These are phyloP conservation scores for Ceratorhiza oryzae-sativae DNA, from an alignment of 1,284 basidiomycete species.

Conservation along the genomic window DNA sequence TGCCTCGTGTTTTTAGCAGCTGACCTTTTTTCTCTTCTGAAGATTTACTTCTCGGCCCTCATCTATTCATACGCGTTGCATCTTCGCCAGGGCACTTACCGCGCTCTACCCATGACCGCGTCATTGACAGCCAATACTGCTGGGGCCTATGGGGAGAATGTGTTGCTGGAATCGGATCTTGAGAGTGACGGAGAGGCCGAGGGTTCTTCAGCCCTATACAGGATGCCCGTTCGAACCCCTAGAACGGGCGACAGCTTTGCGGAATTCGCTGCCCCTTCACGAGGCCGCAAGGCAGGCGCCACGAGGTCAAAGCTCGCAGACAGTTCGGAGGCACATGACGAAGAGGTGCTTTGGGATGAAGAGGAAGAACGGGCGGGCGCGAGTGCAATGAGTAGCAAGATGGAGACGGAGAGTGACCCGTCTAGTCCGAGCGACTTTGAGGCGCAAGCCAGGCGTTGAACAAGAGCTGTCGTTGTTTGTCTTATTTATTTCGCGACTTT, in stretches of 20 bases:
- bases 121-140: conserved; percentile 41
- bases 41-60: conserved; percentile 92
- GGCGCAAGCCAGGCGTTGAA: conserved; percentile 1
- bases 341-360: conserved; percentile 42
- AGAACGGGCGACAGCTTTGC: conserved; percentile 35
- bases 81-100: conserved; percentile 90
- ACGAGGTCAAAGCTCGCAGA: conserved; percentile 38
- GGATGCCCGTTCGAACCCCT: conserved; percentile 31
- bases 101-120: conserved; percentile 70
- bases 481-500: conserved; percentile 5
- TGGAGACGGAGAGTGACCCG: conserved; percentile 35
- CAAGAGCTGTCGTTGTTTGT: conserved; percentile 3
- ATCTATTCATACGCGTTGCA: conserved; percentile 95
- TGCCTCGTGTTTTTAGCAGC: not conserved
- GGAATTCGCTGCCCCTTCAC: conserved; percentile 42
- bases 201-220: conserved; percentile 41
- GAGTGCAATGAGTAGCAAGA: conserved; percentile 36
- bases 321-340: conserved; percentile 25
- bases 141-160: conserved; percentile 36
- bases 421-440: conserved; percentile 32
- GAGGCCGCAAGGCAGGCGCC: conserved; percentile 26
- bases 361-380: conserved; percentile 39
- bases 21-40: conserved; percentile 18
- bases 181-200: conserved; percentile 45
- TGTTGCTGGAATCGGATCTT: conserved; percentile 31